Evolutionary conservation across 345 rosid species (phyloP).

Genomic region (Pugionium cornutum): DNA sequence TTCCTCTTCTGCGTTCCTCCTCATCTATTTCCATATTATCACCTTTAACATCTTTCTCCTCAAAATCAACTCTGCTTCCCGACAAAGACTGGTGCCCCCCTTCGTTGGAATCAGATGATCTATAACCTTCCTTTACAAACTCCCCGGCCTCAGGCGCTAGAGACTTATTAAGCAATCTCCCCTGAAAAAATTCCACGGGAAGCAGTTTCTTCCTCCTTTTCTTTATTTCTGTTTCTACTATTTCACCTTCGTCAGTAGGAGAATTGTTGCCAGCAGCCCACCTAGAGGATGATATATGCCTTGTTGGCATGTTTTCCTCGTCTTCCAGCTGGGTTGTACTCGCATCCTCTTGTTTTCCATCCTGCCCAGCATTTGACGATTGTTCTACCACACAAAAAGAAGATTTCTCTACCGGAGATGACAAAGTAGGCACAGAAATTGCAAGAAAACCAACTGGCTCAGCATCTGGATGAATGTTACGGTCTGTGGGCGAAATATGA

Average conservation of each 20-base stretch:
- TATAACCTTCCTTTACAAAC: slow-evolving; percentile 57
- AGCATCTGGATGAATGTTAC: slow-evolving; percentile 39
- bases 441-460: slow-evolving; percentile 41
- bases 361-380: slow-evolving; percentile 44
- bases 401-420: slow-evolving; percentile 45
- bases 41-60: slow-evolving; percentile 56
- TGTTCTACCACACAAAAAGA: slow-evolving; percentile 48
- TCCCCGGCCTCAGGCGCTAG: slow-evolving; percentile 65
- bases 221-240: slow-evolving; percentile 62
- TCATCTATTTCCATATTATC: slow-evolving; percentile 74
- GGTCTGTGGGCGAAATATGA: slow-evolving; percentile 46
- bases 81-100: slow-evolving; percentile 48
- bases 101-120: slow-evolving; percentile 72
- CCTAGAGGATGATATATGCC: slow-evolving; percentile 90
- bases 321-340: slow-evolving; percentile 48
- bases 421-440: slow-evolving; percentile 34
- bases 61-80: slow-evolving; percentile 55
- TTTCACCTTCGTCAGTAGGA: slow-evolving; percentile 88
- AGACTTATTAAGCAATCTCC: slow-evolving; percentile 47
- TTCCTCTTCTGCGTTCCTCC: slow-evolving; percentile 44
- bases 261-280: slow-evolving; percentile 93
- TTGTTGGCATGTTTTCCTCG: slow-evolving; percentile 67
- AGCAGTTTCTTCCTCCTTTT: slow-evolving; percentile 66
- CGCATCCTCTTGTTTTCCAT: slow-evolving; percentile 33
- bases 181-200: slow-evolving; percentile 45